Evolutionary conservation across 1,284 basidiomycete genomes (phyloP), one percentile per base, ranked within the genome.

Genomic region (Coniferiporia weirii): DNA sequence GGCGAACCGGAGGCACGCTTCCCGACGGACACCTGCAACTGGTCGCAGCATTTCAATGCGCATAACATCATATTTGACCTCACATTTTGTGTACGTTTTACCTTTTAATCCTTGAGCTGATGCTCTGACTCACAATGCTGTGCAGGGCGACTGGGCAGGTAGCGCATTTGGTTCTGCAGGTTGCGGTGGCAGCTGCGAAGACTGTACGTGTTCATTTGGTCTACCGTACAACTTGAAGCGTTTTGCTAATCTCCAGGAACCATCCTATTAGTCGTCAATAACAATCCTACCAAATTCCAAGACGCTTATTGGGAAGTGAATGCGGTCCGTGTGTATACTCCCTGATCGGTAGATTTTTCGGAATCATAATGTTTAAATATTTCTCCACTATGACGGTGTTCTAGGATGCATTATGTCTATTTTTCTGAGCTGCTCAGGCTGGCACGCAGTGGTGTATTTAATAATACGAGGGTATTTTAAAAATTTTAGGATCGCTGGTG

Each of bases 271-370:
- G 81, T 75, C 65, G 84, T 85, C 36, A 67, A 79, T 64, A 76
- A 80, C 61, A 76, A 83, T 63, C 84, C 85, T 0, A 59, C 67
- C 8, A 75, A 73, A 12, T 87, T 87, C 68, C 52, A 57, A 15
- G 75, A 85, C 12, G 81, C 85, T 3, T 87, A 82, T 69, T 88
- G 84, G 83, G 80, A 81, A 56, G 73, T 88, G 68, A 81, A 82
- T 65, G 75, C 79, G 2, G 68, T 87, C 36, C 74, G 77, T 22
- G 73, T 85, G 8, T 88, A 85, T 70, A 78, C 74, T 20, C 69
- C 63, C 17, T 56, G 22, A 54, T 46, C 8, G 17, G 15, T 9
- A 20, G 3, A n/a, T 20, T 8, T 15, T 17, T n/a, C 17, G 38
- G 15, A 40, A 12, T 40, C 8, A 27, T 5, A 27, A 27, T 27